Base-by-base conservation (phyloP, 441 rosid species). In the Mallotus repandus region DNA sequence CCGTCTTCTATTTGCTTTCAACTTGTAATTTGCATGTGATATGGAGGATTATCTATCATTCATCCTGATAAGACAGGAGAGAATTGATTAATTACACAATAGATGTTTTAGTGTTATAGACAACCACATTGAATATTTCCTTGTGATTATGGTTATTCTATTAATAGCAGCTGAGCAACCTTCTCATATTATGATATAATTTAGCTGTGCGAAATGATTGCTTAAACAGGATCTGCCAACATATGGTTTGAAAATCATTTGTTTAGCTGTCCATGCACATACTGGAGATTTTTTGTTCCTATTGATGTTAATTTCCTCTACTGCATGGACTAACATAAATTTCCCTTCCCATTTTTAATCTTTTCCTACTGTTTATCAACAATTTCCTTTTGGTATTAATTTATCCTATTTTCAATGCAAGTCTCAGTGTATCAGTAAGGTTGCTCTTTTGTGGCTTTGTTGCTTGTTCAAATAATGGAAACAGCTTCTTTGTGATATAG, bases 221-320 rank as follows among this genome's bases (percentile, higher is more conserved):
- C 46, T 59, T 9, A 35, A 71, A 50, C 50, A n/a, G 49, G 13
- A 63, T 18, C 14, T 21, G 41, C 25, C n/a, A 32, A 18, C 12
- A n/a, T 71, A 32, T 32, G 48, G 48, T 45, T 7, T 50, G 38
- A 0, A 49, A 35, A 0, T 32, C 65, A 12, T 60, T 21, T 50
- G 8, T 48, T 86, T 66, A 56, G 32, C 58, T 66, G 62, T 63
- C 62, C 67, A 50, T 7, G 54, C 73, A 55, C 70, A 66, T 32
- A 52, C 19, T 18, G 21, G 25, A 32, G 19, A 72, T 63, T 3
- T 15, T 63, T 38, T 21, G 43, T 7, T 15, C 8, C n/a, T 7
- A 14, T 48, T 21, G 41, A 9, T 53, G 5, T 43, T 4, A 22
- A 7, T 59, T 45, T 21, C 25, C 46, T 56, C 14, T 16, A 16